Evolutionary conservation across 2,329 filamentous ascomycete genomes (phyloP).

Genomic region (Hypoxylon sp.): DNA sequence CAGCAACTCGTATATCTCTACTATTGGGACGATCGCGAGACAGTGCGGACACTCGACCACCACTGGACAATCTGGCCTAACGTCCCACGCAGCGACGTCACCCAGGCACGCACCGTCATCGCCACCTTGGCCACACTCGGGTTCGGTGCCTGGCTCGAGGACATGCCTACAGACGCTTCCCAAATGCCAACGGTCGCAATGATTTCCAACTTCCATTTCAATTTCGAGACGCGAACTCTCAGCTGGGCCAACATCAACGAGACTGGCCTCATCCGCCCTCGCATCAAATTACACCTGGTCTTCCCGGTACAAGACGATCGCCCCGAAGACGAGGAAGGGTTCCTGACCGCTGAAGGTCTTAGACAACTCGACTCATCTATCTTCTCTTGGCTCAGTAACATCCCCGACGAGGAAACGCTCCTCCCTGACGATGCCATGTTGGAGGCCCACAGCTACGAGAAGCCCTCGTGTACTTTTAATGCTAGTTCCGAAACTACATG

Average conservation of each 20-base stretch:
- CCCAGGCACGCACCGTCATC: constrained; percentile 24
- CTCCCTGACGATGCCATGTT: background rate
- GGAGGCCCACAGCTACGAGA: background rate
- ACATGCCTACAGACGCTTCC: background rate
- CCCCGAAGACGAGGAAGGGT: background rate
- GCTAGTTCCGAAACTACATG: background rate
- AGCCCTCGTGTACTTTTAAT: background rate
- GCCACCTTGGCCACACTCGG: background rate
- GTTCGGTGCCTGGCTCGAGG: constrained; percentile 28
- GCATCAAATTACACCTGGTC: constrained; percentile 2
- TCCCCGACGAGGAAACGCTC: background rate
- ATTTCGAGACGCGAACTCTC: background rate
- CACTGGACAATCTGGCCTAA: constrained; percentile 1
- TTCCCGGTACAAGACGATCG: background rate
- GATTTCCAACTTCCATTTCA: constrained; percentile 5
- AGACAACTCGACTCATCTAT: background rate
- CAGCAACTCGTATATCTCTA: background rate
- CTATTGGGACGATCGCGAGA: background rate
- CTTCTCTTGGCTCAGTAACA: background rate
- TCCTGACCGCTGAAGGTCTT: too few species aligned
- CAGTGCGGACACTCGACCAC: background rate
- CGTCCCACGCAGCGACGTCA: constrained; percentile 17
- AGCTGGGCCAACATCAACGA: constrained; percentile 12
- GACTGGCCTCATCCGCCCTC: background rate
- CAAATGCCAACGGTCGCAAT: background rate